Conservation (phyloP, 345 rosid species). For the Brassica juncea region DNA sequence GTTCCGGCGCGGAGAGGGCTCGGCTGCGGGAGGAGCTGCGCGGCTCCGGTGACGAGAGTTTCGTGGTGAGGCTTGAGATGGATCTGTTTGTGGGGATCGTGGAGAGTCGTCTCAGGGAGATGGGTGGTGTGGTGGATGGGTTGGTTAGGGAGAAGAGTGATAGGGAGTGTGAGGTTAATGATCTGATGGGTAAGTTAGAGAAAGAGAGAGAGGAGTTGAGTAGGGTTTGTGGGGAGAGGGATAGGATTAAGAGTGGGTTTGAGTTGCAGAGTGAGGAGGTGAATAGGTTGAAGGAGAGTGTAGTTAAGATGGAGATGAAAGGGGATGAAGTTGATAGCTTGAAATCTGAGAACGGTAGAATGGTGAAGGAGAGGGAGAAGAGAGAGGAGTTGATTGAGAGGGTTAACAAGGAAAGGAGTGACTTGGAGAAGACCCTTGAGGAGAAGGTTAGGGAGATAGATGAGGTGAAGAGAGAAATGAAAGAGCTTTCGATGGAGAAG, state of each 20-base stretch:
- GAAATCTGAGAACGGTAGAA: conserved; percentile 33
- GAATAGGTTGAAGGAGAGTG: conserved; percentile 42
- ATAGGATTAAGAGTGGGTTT: conserved; percentile 42
- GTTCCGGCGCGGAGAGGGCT: conserved; percentile 38
- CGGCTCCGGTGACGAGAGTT: conserved; percentile 46
- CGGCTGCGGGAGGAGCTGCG: conserved; percentile 42
- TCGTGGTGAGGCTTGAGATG: conserved; percentile 53
- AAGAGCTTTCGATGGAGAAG: conserved; percentile 45
- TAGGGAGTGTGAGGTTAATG: conserved; percentile 48
- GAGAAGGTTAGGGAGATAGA: conserved; percentile 37
- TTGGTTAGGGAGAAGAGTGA: conserved; percentile 45
- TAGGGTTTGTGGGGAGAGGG: conserved; percentile 55
- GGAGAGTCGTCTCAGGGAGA: conserved; percentile 47
- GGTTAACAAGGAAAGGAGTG: conserved; percentile 38
- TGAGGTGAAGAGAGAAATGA: conserved; percentile 44
- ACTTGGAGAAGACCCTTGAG: conserved; percentile 40
- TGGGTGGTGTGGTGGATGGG: conserved; percentile 36
- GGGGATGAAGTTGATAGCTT: conserved; percentile 49
- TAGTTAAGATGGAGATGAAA: conserved; percentile 47
- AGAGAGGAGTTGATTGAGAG: conserved; percentile 37
- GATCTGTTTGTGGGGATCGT: conserved; percentile 48
- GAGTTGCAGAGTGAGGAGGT: conserved; percentile 43
- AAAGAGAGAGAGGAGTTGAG: conserved; percentile 42
- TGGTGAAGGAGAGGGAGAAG: conserved; percentile 44
- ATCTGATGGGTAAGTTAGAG: conserved; percentile 41